Base-by-base conservation (phyloP, 331 rosid genomes). In the Saraca asoca region DNA sequence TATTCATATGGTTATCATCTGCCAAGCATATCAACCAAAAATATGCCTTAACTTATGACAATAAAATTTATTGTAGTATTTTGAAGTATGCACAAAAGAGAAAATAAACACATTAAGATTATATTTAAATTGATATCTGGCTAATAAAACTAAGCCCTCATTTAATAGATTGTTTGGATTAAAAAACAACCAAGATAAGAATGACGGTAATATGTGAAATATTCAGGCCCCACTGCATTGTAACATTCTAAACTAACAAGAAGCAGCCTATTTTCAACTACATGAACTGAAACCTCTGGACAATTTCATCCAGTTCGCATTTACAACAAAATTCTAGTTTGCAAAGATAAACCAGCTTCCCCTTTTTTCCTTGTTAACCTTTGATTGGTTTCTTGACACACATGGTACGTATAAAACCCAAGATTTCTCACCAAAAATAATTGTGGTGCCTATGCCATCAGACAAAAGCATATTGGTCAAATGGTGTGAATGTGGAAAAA, bases 11-110 rank as follows among this genome's bases (percentile, higher is more conserved):
- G 19, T 81, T 41, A 63, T 55, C 68, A 70, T 42, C 71, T 29
- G 31, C 69, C 64, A 56, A 57, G 51, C 54, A 45, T 62, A 70
- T 72, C 48, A 39, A 46, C 17, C 54, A 55, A 71, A 51, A 43
- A 62, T 37, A 49, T 16, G 51, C 66, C 43, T 55, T 37, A 69
- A 43, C 58, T 69, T 14, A 39, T 8, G 43, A 39, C 10, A 39
- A 8, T 0, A 39, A 39, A 39, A 33, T 44, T 48, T 16, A 33
- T 42, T 7, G 14, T 24, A n/a, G 16, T 18, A 13, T 49, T 48
- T 14, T 49, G 42, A 57, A 1, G 59, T 53, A 53, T 61, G 48
- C 13, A 42, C 19, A 29, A 29, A 12, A 55, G 58, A 44, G 50
- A 45, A 73, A 43, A 51, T 43, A 43, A 57, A 78, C 10, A 34